These are phyloP conservation scores for Chlamydomonas urium DNA, from an alignment of 139 green algal species.

Conservation along the genomic window DNA sequence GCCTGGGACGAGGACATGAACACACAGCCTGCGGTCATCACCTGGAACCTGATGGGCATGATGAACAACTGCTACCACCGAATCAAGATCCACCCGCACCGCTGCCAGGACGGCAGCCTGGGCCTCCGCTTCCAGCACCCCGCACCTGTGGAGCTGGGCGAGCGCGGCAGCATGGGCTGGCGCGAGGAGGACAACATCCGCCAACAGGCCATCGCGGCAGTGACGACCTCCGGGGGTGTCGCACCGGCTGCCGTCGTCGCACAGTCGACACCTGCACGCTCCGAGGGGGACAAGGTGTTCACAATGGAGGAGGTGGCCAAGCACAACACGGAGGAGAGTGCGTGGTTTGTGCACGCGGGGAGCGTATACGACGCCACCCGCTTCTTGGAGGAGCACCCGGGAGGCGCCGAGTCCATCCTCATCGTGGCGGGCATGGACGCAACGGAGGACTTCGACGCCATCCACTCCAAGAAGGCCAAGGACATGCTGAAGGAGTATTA, in stretches of 20 bases:
- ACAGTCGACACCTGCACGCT: neutral
- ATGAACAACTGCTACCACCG: conserved; percentile 95
- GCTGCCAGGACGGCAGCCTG: conserved; percentile 41
- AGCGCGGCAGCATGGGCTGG: conserved; percentile 57
- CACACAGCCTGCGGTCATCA: conserved; percentile 75
- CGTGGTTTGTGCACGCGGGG: conserved; percentile 91
- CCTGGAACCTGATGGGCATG: conserved; percentile 99
- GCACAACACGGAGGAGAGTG: conserved; percentile 67
- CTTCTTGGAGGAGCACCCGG: conserved; percentile 91
- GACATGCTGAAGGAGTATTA: conserved; percentile 77
- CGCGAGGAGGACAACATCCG: conserved; percentile 61
- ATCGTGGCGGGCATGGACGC: conserved; percentile 62
- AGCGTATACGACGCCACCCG: conserved; percentile 93
- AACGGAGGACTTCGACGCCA: conserved; percentile 86
- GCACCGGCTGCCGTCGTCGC: neutral
- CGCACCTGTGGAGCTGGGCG: conserved; percentile 55
- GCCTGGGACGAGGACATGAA: conserved; percentile 84
- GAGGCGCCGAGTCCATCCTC: conserved; percentile 80
- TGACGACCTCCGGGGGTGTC: neutral
- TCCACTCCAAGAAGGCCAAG: conserved; percentile 85
- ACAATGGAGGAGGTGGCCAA: conserved; percentile 73
- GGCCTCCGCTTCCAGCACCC: conserved; percentile 82
- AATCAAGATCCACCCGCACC: conserved; percentile 50
- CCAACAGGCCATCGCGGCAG: conserved; percentile 25
- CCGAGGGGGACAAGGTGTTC: conserved; percentile 24